A percentile compares a stretch with the other conserved stretches of the same genome.
Evolutionary conservation across 805 yeast genomes (phyloP).

Genomic region (Scheffersomyces stipitis): DNA sequence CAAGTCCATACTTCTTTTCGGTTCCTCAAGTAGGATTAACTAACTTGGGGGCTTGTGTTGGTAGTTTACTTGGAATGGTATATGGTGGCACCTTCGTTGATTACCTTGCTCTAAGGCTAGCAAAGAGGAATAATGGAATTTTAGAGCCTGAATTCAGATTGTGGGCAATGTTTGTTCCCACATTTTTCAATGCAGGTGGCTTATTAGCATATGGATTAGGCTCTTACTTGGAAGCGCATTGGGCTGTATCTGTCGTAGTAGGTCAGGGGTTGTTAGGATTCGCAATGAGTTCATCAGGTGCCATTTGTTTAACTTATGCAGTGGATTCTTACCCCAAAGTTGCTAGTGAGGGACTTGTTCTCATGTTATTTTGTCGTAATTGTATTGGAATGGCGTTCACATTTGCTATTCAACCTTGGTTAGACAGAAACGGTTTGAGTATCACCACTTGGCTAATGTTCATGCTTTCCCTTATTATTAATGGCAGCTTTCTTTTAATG

Average conservation of each 20-base stretch:
- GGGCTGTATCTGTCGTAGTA: conserved; percentile 44
- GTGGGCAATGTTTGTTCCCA: conserved; percentile 42
- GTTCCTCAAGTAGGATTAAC: conserved; percentile 43
- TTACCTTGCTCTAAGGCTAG: conserved; percentile 29
- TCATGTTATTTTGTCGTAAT: conserved; percentile 44
- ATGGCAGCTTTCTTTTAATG: conserved; percentile 40
- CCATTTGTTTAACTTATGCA: conserved; percentile 44
- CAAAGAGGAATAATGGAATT: conserved; percentile 45
- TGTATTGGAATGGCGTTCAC: conserved; percentile 47
- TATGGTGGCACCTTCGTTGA: conserved; percentile 50
- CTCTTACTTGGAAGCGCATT: conserved; percentile 30
- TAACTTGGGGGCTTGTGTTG: conserved; percentile 43
- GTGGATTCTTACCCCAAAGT: conserved; percentile 45
- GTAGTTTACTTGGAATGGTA: conserved; percentile 42
- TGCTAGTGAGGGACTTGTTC: conserved; percentile 44
- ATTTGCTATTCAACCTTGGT: conserved; percentile 48
- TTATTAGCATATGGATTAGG: conserved; percentile 47
- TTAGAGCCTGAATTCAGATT: conserved; percentile 49
- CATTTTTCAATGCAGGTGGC: conserved; percentile 42
- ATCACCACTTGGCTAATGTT: conserved; percentile 47
- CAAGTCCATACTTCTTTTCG: conserved; percentile 40
- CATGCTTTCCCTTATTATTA: conserved; percentile 42
- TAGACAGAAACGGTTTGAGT: conserved; percentile 36
- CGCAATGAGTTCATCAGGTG: conserved; percentile 47
- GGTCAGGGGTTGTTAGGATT: conserved; percentile 48